A percentile compares a stretch with the other conserved stretches of the same genome.
Evolutionary conservation across 116 monocot species (phyloP).

Genomic region (Dioscorea cayenensis): DNA sequence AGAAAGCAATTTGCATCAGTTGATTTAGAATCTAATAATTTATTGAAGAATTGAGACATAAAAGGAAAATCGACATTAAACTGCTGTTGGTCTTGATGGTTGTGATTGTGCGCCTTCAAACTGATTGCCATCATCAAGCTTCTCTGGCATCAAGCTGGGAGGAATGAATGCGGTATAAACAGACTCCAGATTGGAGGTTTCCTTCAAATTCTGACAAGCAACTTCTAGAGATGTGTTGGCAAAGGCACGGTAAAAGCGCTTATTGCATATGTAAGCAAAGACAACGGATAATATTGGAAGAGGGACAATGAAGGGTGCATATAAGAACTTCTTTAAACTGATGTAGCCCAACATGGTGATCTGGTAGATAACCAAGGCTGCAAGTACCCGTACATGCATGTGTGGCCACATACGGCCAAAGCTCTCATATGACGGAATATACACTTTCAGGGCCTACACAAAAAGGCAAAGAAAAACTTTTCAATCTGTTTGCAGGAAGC

Average conservation of each 20-base stretch:
- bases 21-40: not conserved
- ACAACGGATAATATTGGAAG: slow-evolving; percentile 48
- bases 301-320: slow-evolving; percentile 40
- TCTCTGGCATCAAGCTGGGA: slow-evolving; percentile 40
- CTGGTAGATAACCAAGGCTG: slow-evolving; percentile 73
- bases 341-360: slow-evolving; percentile 80
- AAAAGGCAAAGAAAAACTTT: not conserved
- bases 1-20: not conserved
- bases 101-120: slow-evolving; percentile 32
- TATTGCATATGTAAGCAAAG: slow-evolving; percentile 45
- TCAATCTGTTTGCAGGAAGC: not conserved
- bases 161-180: slow-evolving; percentile 56
- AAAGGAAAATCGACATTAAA: not conserved
- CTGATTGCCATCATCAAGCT: slow-evolving; percentile 33
- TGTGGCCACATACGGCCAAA: slow-evolving; percentile 96
- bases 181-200: slow-evolving; percentile 39
- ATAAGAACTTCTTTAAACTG: slow-evolving; percentile 52
- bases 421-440: slow-evolving; percentile 77
- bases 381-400: slow-evolving; percentile 70
- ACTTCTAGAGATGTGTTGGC: slow-evolving; percentile 57
- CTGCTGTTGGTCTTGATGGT: not conserved
- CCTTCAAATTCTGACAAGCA: slow-evolving; percentile 23
- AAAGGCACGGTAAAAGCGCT: slow-evolving; percentile 60
- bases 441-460: slow-evolving; percentile 72
- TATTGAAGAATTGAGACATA: not conserved